Base-by-base conservation (phyloP, 257 asterid species). In the Haberlea rhodopensis region DNA sequence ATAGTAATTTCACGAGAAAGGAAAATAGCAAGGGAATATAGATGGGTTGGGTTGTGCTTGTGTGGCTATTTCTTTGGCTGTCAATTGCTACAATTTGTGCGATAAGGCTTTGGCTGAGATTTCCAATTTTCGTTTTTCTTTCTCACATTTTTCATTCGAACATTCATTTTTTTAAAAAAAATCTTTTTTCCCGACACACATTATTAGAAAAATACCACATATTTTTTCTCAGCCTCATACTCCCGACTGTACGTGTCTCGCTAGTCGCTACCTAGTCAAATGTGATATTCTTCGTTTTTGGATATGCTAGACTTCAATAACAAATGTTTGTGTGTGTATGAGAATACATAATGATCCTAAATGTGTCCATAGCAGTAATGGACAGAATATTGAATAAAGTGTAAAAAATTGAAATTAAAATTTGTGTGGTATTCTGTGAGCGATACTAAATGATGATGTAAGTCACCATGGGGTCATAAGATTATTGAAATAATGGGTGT, bases 21-120 rank as follows among this genome's bases (percentile, higher is more conserved):
- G 59, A 62, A 27, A 25, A 62, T 51, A 31, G 27, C 45, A 37
- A 40, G 75, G 26, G 51, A 16, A 43, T 8, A 43, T 19, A 43
- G 8, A 43, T 67, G 84, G 76, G 76, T 72, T 70, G 82, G 83
- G 67, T 73, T 62, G 54, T 32, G 81, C 57, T 77, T 87, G 87
- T 82, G 95, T 85, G 95, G 90, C 87, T 68, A 67, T 75, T 66
- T 76, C 83, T 81, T 58, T 61, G 56, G 87, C 91, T 78, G 73
- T 76, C 82, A 76, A 66, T 32, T 75, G 25, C 64, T 52, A 68
- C 60, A 78, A 66, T 49, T 75, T 49, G n/a, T 76, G 84, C 78
- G 91, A 84, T 82, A 82, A 82, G 91, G 83, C 80, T 82, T 68
- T 37, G 72, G 78, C 65, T 73, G 65, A 73, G 68, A 71, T 62